Evolutionary conservation across 2,329 filamentous ascomycete genomes (phyloP).

Genomic region (Aspergillus versicolor): DNA sequence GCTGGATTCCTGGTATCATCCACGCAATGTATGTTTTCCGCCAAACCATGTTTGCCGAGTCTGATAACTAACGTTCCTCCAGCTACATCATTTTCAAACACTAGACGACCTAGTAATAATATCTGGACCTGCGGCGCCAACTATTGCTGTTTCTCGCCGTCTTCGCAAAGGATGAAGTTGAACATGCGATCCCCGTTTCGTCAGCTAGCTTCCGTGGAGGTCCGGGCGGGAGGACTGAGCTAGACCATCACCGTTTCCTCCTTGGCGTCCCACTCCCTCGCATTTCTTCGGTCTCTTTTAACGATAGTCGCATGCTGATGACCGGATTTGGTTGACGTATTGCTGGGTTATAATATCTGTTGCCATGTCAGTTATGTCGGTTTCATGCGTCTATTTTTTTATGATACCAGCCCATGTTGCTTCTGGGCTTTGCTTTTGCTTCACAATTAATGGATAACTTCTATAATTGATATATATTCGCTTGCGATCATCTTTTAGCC

Average conservation of each 20-base stretch:
- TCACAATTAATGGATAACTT: slow-evolving; percentile 26
- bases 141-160: slow-evolving; percentile 7
- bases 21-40: slow-evolving; percentile 71
- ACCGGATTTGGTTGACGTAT: slow-evolving; percentile 14
- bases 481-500: slow-evolving; percentile 3
- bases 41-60: neutral
- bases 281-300: neutral
- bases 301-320: slow-evolving; percentile 14
- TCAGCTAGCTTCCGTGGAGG: slow-evolving; percentile 29
- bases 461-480: slow-evolving; percentile 28
- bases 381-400: slow-evolving; percentile 26
- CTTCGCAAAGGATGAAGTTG: slow-evolving; percentile 1
- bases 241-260: slow-evolving; percentile 22
- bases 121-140: slow-evolving; percentile 2
- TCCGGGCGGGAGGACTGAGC: slow-evolving; percentile 27
- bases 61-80: slow-evolving; percentile 20
- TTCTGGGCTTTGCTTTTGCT: slow-evolving; percentile 27
- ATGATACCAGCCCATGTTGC: slow-evolving; percentile 42
- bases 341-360: slow-evolving; percentile 14
- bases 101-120: slow-evolving; percentile 47
- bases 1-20: slow-evolving; percentile 80
- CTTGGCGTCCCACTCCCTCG: slow-evolving; percentile 22
- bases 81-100: slow-evolving; percentile 89
- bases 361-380: slow-evolving; percentile 21
- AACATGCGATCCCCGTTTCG: slow-evolving; percentile 11